Evolutionary conservation across 148 eudicot genomes (phyloP).

Genomic region (Selenicereus undatus): DNA sequence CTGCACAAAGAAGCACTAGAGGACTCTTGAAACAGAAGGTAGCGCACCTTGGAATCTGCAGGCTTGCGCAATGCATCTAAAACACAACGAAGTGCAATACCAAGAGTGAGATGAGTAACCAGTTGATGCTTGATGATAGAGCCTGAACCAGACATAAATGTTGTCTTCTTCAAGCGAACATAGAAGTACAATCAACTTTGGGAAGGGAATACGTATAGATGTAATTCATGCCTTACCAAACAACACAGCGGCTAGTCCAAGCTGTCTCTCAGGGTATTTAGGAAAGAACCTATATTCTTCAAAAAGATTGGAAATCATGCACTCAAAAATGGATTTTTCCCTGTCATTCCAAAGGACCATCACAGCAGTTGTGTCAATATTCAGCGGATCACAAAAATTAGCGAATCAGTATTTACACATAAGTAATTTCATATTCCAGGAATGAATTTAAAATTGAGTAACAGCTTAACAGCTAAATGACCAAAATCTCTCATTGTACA

Average conservation of each 20-base stretch:
- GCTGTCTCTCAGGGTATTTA: constrained; percentile 91
- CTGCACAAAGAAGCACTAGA: neutral
- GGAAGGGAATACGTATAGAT: neutral
- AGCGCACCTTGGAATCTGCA: constrained; percentile 75
- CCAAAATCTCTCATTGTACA: neutral
- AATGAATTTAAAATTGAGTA: neutral
- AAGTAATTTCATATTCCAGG: neutral
- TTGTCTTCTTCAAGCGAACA: constrained; percentile 2
- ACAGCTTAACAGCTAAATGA: neutral
- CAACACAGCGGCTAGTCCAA: constrained; percentile 75
- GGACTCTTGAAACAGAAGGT: neutral
- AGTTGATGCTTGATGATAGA: constrained; percentile 85
- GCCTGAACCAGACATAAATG: constrained; percentile 44
- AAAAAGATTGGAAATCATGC: constrained; percentile 87
- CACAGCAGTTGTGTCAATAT: neutral
- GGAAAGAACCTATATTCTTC: constrained; percentile 92
- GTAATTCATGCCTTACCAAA: constrained; percentile 52
- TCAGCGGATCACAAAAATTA: neutral
- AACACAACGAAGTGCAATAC: constrained; percentile 87
- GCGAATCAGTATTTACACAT: neutral
- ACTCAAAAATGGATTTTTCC: constrained; percentile 79
- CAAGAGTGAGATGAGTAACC: constrained; percentile 88
- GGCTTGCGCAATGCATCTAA: constrained; percentile 87
- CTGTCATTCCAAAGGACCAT: constrained; percentile 35
- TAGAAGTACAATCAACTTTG: neutral